These are phyloP conservation scores for Metroxylon sagu DNA, from an alignment of 176 grass and related monocot genomes.

Conservation along the genomic window DNA sequence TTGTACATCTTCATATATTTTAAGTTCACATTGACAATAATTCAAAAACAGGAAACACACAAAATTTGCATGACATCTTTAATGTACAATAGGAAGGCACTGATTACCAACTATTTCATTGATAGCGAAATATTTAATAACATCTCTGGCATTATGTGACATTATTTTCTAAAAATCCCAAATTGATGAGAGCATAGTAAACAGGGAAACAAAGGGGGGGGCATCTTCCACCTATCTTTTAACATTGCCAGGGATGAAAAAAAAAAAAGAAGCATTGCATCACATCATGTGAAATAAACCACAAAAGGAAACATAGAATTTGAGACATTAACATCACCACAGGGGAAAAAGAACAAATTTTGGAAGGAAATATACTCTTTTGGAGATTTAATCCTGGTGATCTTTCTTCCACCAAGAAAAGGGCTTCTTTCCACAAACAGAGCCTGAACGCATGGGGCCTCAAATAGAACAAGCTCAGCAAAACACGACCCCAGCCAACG, in stretches of 20 bases:
- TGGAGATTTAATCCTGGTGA: background rate
- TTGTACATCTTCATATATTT: too few species aligned
- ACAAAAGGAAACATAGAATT: background rate
- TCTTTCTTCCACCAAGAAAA: background rate
- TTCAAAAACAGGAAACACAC: too few species aligned
- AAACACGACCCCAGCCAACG: slow-evolving; percentile 25
- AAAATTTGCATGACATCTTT: too few species aligned
- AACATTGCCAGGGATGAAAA: background rate
- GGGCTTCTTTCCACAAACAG: background rate
- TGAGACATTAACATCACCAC: background rate
- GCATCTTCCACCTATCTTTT: background rate
- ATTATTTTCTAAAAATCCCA: too few species aligned
- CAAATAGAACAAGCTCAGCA: background rate
- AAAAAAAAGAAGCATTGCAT: background rate
- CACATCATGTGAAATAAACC: background rate
- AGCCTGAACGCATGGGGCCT: background rate
- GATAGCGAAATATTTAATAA: too few species aligned
- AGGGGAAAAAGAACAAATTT: background rate
- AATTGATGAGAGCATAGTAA: too few species aligned
- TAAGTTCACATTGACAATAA: too few species aligned
- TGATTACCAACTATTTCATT: too few species aligned
- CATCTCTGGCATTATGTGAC: too few species aligned
- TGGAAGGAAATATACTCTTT: background rate
- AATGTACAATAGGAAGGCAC: too few species aligned
- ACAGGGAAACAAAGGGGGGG: too few species aligned